Evolutionary conservation across 441 rosid genomes (phyloP).

Genomic region (Pelargonium australe): DNA sequence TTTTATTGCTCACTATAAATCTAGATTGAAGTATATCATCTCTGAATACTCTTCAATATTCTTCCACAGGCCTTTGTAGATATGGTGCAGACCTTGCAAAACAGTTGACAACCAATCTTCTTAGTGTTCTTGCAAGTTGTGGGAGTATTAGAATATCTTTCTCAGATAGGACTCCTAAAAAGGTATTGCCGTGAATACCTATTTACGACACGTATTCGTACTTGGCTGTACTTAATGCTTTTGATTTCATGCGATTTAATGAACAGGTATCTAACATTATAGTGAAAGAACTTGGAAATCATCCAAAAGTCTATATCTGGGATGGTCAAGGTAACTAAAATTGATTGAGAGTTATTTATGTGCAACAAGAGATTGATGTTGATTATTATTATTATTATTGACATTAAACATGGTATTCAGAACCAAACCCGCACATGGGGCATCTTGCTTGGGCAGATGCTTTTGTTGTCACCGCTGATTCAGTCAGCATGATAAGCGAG

Average conservation of each 20-base stretch:
- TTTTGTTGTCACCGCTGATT: constrained; percentile 85
- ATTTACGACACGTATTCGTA: background rate
- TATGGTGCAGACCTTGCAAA: constrained; percentile 74
- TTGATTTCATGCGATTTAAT: constrained; percentile 6
- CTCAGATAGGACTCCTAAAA: constrained; percentile 69
- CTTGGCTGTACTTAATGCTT: constrained; percentile 9
- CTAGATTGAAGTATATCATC: background rate
- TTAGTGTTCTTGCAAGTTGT: constrained; percentile 53
- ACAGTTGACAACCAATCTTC: constrained; percentile 49
- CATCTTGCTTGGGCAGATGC: constrained; percentile 97
- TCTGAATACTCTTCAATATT: background rate
- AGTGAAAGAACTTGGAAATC: constrained; percentile 48
- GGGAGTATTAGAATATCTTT: constrained; percentile 81
- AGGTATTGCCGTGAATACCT: constrained; percentile 37
- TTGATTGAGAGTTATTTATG: constrained; percentile 3
- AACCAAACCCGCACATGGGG: constrained; percentile 80
- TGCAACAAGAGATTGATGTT: background rate
- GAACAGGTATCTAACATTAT: constrained; percentile 54
- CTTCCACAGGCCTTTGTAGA: constrained; percentile 51
- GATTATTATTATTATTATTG: background rate
- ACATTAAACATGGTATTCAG: constrained; percentile 33
- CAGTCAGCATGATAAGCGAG: constrained; percentile 89
- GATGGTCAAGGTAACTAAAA: constrained; percentile 62
- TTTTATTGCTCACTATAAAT: background rate
- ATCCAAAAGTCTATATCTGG: constrained; percentile 78